These are phyloP conservation scores for Phytophthora pseudosyringae DNA, from an alignment of 352 stramenopile genomes.

Conservation along the genomic window DNA sequence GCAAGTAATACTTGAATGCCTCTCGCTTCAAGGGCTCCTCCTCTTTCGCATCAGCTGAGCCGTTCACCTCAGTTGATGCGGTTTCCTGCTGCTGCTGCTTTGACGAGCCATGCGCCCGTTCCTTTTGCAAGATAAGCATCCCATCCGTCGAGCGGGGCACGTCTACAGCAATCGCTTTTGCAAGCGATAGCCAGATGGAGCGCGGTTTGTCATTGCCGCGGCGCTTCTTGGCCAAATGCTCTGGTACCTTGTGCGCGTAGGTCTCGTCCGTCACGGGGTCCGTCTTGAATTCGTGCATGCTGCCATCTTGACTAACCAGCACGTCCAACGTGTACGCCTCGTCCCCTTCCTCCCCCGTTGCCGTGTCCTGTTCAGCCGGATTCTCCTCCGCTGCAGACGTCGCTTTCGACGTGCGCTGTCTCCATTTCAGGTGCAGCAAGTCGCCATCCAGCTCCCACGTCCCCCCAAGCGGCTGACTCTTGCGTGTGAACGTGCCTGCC, in stretches of 20 bases:
- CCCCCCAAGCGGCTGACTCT: constrained; percentile 69
- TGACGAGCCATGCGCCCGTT: constrained; percentile 8
- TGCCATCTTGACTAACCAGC: constrained; percentile 70
- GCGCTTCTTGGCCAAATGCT: constrained; percentile 65
- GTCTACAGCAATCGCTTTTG: constrained; percentile 64
- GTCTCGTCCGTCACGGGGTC: constrained; percentile 66
- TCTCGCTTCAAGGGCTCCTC: constrained; percentile 18
- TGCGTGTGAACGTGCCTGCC: constrained; percentile 64
- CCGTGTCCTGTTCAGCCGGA: constrained; percentile 18
- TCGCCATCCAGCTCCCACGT: constrained; percentile 85
- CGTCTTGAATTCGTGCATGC: constrained; percentile 82
- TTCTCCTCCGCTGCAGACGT: constrained; percentile 16
- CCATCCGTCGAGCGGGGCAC: constrained; percentile 59
- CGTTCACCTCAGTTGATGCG: constrained; percentile 19
- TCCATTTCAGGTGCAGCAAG: constrained; percentile 85
- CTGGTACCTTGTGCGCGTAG: constrained; percentile 66
- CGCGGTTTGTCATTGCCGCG: constrained; percentile 47
- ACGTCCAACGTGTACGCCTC: constrained; percentile 79
- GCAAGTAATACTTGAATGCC: constrained; percentile 59
- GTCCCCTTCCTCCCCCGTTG: constrained; percentile 45
- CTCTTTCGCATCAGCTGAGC: constrained; percentile 2
- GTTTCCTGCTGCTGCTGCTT: constrained; percentile 14
- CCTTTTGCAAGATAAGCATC: constrained; percentile 35
- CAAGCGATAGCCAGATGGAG: constrained; percentile 66
- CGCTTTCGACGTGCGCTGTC: constrained; percentile 32